Evolutionary conservation across 1,284 basidiomycete species (phyloP).

Genomic region (Sporisorium graminicola): DNA sequence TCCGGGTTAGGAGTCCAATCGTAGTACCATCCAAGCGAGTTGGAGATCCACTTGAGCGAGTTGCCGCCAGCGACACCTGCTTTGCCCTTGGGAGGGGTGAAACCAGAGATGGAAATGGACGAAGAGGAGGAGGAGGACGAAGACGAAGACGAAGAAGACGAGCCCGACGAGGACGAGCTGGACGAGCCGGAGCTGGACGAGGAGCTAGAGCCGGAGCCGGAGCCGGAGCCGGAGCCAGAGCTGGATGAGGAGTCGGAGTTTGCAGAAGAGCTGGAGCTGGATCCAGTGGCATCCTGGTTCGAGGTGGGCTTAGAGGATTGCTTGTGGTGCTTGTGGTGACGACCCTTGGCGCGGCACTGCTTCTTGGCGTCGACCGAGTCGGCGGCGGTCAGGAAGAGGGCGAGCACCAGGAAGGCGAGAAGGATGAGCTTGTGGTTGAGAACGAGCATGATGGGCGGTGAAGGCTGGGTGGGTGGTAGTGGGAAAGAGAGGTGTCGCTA

Average conservation of each 20-base stretch:
- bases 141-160: conserved; percentile 15
- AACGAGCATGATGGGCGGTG: conserved; percentile 30
- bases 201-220: conserved; percentile 9
- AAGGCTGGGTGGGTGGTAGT: background rate
- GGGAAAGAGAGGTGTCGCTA: conserved; percentile 17
- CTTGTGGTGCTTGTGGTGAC: conserved; percentile 20
- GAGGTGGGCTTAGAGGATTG: conserved; percentile 6
- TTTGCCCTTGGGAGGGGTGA: conserved; percentile 52
- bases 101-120: conserved; percentile 27
- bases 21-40: conserved; percentile 47
- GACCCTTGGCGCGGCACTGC: conserved; percentile 37
- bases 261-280: conserved; percentile 5
- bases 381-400: conserved; percentile 27
- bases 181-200: conserved; percentile 20
- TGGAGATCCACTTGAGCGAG: conserved; percentile 48
- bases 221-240: conserved; percentile 15
- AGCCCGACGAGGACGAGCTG: conserved; percentile 14
- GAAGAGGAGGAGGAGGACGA: conserved; percentile 27
- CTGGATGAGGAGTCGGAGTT: conserved; percentile 12
- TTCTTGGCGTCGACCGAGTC: conserved; percentile 39
- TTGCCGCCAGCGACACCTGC: conserved; percentile 61
- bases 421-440: conserved; percentile 47
- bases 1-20: conserved; percentile 55
- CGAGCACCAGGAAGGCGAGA: conserved; percentile 37
- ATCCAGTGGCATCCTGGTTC: conserved; percentile 13